Conservation (phyloP, 2,329 filamentous ascomycete species). For the Arachnopeziza araneosa region DNA sequence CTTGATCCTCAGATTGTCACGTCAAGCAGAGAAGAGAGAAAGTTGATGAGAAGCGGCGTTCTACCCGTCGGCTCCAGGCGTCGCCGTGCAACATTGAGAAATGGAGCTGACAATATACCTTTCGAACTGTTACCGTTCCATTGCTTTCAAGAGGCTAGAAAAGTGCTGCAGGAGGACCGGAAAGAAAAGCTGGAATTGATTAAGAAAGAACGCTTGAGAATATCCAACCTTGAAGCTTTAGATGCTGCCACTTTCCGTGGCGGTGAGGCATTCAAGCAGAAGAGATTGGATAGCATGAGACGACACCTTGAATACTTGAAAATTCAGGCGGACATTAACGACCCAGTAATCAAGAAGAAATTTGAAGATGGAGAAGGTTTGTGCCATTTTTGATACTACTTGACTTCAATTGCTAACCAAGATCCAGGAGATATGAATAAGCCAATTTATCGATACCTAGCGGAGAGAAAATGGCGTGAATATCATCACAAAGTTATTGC, state of each 20-base stretch:
- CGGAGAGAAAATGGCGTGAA: slow-evolving; percentile 79
- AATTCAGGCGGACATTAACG: slow-evolving; percentile 89
- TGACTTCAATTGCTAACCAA: slow-evolving; percentile 19
- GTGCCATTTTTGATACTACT: slow-evolving; percentile 31
- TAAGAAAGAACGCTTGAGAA: slow-evolving; percentile 57
- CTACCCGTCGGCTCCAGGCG: slow-evolving; percentile 78
- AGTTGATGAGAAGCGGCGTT: slow-evolving; percentile 61
- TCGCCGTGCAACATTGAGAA: slow-evolving; percentile 68
- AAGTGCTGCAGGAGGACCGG: slow-evolving; percentile 73
- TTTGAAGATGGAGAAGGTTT: slow-evolving; percentile 89
- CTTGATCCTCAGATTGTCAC: slow-evolving; percentile 66
- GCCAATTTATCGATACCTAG: slow-evolving; percentile 89
- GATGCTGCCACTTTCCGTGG: slow-evolving; percentile 52
- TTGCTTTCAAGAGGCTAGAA: slow-evolving; percentile 93
- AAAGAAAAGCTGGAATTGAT: slow-evolving; percentile 75
- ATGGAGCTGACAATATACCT: slow-evolving; percentile 55
- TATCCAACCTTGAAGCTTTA: slow-evolving; percentile 59
- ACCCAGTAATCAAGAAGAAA: slow-evolving; percentile 84
- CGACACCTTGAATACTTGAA: slow-evolving; percentile 72
- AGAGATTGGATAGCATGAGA: slow-evolving; percentile 63
- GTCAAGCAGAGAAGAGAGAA: slow-evolving; percentile 57
- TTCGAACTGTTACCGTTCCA: slow-evolving; percentile 96
- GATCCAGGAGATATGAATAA: slow-evolving; percentile 83
- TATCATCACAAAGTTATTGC: slow-evolving; percentile 74
- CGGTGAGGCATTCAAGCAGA: slow-evolving; percentile 60